Evolutionary conservation across 2,329 filamentous ascomycete genomes (phyloP).

Genomic region (Fusarium irregulare): DNA sequence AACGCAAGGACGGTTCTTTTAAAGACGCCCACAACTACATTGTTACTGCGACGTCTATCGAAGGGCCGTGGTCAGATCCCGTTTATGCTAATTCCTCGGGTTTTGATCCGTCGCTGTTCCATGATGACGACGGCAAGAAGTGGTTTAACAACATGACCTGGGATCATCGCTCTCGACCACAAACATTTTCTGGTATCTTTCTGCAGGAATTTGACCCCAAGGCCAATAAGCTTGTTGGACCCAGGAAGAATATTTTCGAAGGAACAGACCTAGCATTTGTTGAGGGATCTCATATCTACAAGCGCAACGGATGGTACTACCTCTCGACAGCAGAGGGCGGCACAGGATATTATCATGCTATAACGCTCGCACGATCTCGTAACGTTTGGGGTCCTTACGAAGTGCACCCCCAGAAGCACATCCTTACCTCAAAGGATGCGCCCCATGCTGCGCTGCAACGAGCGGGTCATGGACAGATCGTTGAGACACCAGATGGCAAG

Average conservation of each 20-base stretch:
- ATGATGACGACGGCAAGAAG: slow-evolving; percentile 66
- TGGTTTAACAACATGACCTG: slow-evolving; percentile 69
- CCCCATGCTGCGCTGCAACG: slow-evolving; percentile 63
- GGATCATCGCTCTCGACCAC: slow-evolving; percentile 63
- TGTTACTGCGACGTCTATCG: slow-evolving; percentile 62
- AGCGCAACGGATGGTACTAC: slow-evolving; percentile 69
- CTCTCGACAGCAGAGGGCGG: slow-evolving; percentile 70
- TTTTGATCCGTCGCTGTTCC: slow-evolving; percentile 71
- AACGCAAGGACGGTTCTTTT: slow-evolving; percentile 74
- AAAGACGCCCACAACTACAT: slow-evolving; percentile 75
- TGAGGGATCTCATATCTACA: slow-evolving; percentile 70
- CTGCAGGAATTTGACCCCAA: slow-evolving; percentile 67
- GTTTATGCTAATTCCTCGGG: slow-evolving; percentile 69
- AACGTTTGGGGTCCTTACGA: slow-evolving; percentile 72
- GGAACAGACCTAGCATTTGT: slow-evolving; percentile 66
- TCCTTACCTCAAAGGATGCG: slow-evolving; percentile 65
- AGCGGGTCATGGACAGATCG: slow-evolving; percentile 65
- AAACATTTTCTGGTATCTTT: slow-evolving; percentile 66
- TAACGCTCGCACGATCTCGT: slow-evolving; percentile 66
- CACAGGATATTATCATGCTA: slow-evolving; percentile 70
- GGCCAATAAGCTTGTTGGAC: slow-evolving; percentile 63
- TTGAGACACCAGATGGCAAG: slow-evolving; percentile 64
- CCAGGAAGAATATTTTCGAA: slow-evolving; percentile 64
- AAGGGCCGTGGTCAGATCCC: slow-evolving; percentile 72
- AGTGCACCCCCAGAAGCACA: slow-evolving; percentile 66